Conservation (phyloP, 345 rosid genomes). For the Citrus sp. region DNA sequence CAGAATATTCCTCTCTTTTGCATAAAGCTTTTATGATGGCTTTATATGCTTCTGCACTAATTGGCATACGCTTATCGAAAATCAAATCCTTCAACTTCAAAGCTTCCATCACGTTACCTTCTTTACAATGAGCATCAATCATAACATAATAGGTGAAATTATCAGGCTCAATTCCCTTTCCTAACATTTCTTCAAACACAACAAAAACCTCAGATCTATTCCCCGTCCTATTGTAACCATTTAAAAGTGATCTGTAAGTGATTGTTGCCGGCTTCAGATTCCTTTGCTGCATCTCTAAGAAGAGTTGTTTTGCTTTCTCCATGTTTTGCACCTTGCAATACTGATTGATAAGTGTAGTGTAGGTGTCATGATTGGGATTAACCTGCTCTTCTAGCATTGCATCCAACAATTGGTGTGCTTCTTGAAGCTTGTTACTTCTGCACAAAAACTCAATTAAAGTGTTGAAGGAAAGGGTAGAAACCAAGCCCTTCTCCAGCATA, state of each 20-base stretch:
- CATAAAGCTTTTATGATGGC: background rate
- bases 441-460: conserved; percentile 22
- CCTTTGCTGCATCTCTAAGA: conserved; percentile 26
- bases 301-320: conserved; percentile 25
- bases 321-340: conserved; percentile 29
- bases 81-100: conserved; percentile 9
- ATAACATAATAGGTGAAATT: conserved; percentile 13
- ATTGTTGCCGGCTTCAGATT: conserved; percentile 23
- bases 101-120: conserved; percentile 18
- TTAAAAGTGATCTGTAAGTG: conserved; percentile 25
- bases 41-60: background rate
- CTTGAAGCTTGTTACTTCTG: conserved; percentile 15
- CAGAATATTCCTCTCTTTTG: background rate
- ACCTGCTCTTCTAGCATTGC: conserved; percentile 21
- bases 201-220: conserved; percentile 19
- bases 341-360: conserved; percentile 22
- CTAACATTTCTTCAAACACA: conserved; percentile 27
- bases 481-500: conserved; percentile 22
- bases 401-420: conserved; percentile 22
- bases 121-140: conserved; percentile 33
- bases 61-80: conserved; percentile 9
- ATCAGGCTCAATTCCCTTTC: conserved; percentile 24
- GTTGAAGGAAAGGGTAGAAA: conserved; percentile 18
- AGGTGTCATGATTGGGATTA: conserved; percentile 25
- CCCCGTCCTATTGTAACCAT: conserved; percentile 25